phyloP scores from a whole-genome alignment of 2,329 filamentous ascomycete species.

The Grosmannia huntii region DNA sequence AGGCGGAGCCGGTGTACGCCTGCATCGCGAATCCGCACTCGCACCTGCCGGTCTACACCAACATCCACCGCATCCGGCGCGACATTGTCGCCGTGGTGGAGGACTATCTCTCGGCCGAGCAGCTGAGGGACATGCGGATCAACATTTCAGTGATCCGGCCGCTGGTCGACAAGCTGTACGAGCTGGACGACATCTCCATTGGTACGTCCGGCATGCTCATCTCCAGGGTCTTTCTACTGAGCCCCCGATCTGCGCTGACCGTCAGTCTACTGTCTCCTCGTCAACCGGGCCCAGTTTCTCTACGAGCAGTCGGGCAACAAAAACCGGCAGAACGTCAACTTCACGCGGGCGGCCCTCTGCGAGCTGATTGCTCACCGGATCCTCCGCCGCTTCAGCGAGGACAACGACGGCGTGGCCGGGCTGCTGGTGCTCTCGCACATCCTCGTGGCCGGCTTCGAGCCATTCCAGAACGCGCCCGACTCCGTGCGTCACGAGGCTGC shows the following conservation, averaged over 20 bases:
- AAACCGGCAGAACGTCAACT: conserved; percentile 71
- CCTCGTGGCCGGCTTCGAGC: conserved; percentile 71
- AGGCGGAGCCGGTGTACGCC: conserved; percentile 33
- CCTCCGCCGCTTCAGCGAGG: conserved; percentile 65
- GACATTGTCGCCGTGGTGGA: conserved; percentile 52
- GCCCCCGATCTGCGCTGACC: not conserved
- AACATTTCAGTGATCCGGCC: conserved; percentile 70
- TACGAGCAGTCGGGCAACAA: conserved; percentile 63
- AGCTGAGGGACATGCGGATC: conserved; percentile 69
- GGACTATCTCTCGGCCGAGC: conserved; percentile 54
- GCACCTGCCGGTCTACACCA: conserved; percentile 60
- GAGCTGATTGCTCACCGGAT: conserved; percentile 71
- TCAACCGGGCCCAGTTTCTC: conserved; percentile 70
- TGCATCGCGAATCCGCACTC: conserved; percentile 45
- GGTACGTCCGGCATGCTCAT: conserved; percentile 27
- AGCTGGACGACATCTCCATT: conserved; percentile 66
- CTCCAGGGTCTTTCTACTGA: not conserved
- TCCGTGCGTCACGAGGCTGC: conserved; percentile 49
- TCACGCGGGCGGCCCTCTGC: conserved; percentile 64
- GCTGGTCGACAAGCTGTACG: conserved; percentile 72
- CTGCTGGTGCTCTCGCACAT: conserved; percentile 66
- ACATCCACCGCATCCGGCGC: conserved; percentile 58
- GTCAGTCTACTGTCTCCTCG: conserved; percentile 66
- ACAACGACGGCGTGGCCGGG: conserved; percentile 57
- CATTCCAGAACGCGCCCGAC: conserved; percentile 68